Base-by-base conservation (phyloP, 371 early-diverging fungal genomes). In the Synchytrium microbalum region DNA sequence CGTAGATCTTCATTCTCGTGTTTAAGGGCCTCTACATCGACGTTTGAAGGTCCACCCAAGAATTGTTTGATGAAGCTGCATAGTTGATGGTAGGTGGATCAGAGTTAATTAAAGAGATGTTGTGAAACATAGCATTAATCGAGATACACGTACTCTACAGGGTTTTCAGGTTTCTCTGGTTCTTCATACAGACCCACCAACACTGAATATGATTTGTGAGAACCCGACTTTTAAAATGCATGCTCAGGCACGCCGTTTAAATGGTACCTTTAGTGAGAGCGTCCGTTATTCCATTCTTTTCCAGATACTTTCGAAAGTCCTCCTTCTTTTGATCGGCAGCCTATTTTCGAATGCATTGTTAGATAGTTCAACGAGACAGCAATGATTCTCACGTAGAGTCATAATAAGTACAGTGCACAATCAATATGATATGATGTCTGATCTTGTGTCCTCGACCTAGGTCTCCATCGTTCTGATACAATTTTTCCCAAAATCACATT, bases 141-240 rank as follows among this genome's bases (percentile, higher is more conserved):
- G 13, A 16, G 57, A 26, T 1, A 29, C 32, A 28, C 64, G 30
- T 61, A 81, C 77, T 80, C 81, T 55, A 79, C 62, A 10, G 82
- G 79, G 26, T 54, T 72, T 54, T 82, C 81, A 24, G 82, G 82
- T 64, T 82, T 82, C 63, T 82, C 82, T 2, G 80, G 81, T 63
- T 82, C 81, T 59, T 82, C 82, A 60, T 82, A 82, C 32, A 82
- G 74, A 1, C 80, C 80, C 16, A 82, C 82, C 28, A 82, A 71
- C 2, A 80, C 82, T 80, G 46, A 2, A 19, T 51, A 23, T 14
- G 51, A 51, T 14, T 14, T 51, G 51, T 51, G 14, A 51, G 23
- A 51, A 27, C n/a, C 1, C 24, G 26, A 23, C 29, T 2, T 13
- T 3, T 33, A 54, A 64, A 63, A n/a, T 51, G 16, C 38, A 31